These are phyloP conservation scores for Komagataea norvegica DNA, from an alignment of 1,139 yeast species.

Conservation along the genomic window DNA sequence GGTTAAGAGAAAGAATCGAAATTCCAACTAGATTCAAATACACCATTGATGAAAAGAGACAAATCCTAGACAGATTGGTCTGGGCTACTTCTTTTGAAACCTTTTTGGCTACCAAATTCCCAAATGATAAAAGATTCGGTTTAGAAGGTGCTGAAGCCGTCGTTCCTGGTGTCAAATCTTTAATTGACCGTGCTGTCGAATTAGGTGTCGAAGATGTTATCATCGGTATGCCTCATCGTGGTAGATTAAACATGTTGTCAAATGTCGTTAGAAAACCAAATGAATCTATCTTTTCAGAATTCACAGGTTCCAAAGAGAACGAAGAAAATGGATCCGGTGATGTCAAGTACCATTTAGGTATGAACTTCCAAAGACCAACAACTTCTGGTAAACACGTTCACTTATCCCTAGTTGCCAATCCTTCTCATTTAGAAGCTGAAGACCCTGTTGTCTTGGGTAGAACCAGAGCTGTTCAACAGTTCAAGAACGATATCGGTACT, in stretches of 20 bases:
- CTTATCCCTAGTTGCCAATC: constrained; percentile 94
- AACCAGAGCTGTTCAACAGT: constrained; percentile 93
- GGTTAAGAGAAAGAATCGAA: constrained; percentile 96
- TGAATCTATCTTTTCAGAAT: constrained; percentile 95
- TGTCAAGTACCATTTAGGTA: constrained; percentile 98
- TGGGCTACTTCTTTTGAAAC: constrained; percentile 96
- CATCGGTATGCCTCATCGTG: constrained; percentile 99
- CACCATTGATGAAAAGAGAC: constrained; percentile 87
- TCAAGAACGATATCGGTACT: constrained; percentile 78
- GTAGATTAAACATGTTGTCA: constrained; percentile 94
- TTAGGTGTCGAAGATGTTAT: constrained; percentile 92
- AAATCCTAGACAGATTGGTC: constrained; percentile 90
- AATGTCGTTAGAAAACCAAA: constrained; percentile 98
- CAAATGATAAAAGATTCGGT: constrained; percentile 98
- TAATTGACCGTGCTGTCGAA: constrained; percentile 92
- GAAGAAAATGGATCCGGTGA: constrained; percentile 92
- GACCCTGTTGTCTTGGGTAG: constrained; percentile 98
- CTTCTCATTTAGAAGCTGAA: constrained; percentile 98
- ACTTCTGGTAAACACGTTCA: constrained; percentile 97
- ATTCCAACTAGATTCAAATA: constrained; percentile 85
- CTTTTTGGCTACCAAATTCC: constrained; percentile 91
- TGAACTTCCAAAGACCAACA: constrained; percentile 98
- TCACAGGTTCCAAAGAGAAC: constrained; percentile 80
- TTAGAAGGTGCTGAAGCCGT: constrained; percentile 97
- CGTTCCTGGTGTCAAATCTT: constrained; percentile 94